Conservation (phyloP, 208 protist species). For the Wallacemonas rigidus region DNA sequence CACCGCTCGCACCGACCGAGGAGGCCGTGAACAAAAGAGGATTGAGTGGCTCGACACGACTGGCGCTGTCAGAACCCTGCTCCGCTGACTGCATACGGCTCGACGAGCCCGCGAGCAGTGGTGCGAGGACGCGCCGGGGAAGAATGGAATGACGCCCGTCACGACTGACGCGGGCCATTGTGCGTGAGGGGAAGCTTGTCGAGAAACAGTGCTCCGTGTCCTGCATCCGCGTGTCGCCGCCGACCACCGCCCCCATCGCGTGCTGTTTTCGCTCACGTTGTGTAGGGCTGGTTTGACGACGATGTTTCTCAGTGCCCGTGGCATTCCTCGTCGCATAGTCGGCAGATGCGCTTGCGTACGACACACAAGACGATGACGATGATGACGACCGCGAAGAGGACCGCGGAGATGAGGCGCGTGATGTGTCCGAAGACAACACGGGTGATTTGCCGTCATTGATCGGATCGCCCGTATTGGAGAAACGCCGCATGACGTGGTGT, state of each 20-base stretch:
- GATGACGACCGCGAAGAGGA: background rate
- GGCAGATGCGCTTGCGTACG: background rate
- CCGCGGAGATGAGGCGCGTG: background rate
- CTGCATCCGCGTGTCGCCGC: background rate
- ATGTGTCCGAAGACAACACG: background rate
- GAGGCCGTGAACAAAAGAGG: constrained; percentile 12
- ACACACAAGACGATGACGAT: background rate
- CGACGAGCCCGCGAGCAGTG: background rate
- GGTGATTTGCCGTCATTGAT: background rate
- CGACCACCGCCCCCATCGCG: background rate
- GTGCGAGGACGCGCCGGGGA: constrained; percentile 8
- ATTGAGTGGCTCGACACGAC: constrained; percentile 12
- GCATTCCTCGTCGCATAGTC: too few relatives aligned
- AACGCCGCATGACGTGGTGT: constrained; percentile 1
- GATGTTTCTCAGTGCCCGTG: too few relatives aligned
- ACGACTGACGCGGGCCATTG: background rate
- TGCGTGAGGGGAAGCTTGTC: constrained; percentile 8
- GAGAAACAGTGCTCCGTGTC: background rate
- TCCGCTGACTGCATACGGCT: constrained; percentile 7
- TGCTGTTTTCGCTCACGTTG: background rate
- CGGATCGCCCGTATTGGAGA: constrained; percentile 12
- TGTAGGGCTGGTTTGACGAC: background rate
- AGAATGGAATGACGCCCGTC: background rate
- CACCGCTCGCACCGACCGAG: background rate
- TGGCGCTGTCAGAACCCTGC: background rate